Evolutionary conservation across 2,329 filamentous ascomycete species (phyloP), one percentile per base, ranked within the genome.

Genomic region (Colletotrichum aenigma): DNA sequence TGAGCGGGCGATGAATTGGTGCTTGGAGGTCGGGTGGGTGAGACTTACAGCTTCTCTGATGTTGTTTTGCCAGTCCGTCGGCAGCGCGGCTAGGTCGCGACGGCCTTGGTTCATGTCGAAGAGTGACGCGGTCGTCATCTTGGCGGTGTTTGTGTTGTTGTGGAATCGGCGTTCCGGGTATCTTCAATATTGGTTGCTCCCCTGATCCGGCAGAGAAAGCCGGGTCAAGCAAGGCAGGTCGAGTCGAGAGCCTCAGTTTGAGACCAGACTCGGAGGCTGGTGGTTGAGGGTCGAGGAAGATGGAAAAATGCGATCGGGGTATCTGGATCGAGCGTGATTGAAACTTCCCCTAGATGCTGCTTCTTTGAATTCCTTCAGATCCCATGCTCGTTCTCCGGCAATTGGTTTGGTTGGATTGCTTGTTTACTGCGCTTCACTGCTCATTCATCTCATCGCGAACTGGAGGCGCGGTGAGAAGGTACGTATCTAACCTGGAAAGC

Each of bases 61-160:
- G 58, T 78, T 78, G 62, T 76, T 74, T 67, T 76, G 75, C 77
- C 77, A 78, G 60, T 78, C 77, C 48, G 70, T 66, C 36, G 71
- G 64, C 13, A 78, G 72, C 43, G 71, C 38, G 32, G 75, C 75
- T 18, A 77, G 66, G 62, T 78, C 77, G 60, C 75, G 77, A 21
- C 77, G 77, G 15, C 71, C 77, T 56, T 78, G 77, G 30, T 26
- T 48, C 58, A 78, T 68, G 66, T 78, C 75, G 66, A 78, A 78
- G 43, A 76, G 56, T 32, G 75, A 68, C 18, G 76, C 69, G 26
- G 76, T 70, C 21, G 76, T 64, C 76, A 77, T 77, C 48, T 21
- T 60, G 52, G 34, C 52, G 15, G 24, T 34, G 58, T 55, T 48
- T 66, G 30, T 30, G 28, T 24, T 62, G 21, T n/a, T 15, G 52